Percentiles rank a stretch among this genome's conserved stretches.
phyloP scores from a whole-genome alignment of 2,329 filamentous ascomycete genomes.

The Scytalidium sp. region DNA sequence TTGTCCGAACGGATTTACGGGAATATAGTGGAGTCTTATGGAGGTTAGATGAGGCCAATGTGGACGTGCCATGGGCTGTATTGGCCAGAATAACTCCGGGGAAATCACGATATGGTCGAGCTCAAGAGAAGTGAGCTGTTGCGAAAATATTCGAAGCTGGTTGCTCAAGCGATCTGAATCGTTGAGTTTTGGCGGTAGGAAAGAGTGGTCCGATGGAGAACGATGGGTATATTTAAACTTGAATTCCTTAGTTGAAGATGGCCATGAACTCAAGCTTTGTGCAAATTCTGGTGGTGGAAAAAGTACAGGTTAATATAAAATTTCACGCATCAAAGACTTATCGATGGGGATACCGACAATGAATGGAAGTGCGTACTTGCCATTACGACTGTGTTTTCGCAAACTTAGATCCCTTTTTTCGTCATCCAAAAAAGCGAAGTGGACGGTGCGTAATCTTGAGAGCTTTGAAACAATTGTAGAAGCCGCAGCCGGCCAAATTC shows the following conservation, averaged over 20 bases:
- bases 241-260: constrained; percentile 1
- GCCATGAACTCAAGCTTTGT: constrained; percentile 1
- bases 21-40: constrained; percentile 1
- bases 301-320: not conserved
- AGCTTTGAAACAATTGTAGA: constrained; percentile 6
- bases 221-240: constrained; percentile 1
- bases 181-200: constrained; percentile 5
- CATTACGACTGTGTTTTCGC: constrained; percentile 3
- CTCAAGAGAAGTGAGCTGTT: constrained; percentile 1
- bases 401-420: constrained; percentile 4
- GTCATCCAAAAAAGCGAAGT: constrained; percentile 3
- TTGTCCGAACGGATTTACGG: constrained; percentile 4
- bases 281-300: constrained; percentile 1
- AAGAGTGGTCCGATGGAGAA: constrained; percentile 1
- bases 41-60: constrained; percentile 6
- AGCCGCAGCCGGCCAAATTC: constrained; percentile 2
- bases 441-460: not conserved
- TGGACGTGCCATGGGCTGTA: not conserved
- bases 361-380: not conserved
- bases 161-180: constrained; percentile 4
- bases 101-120: not conserved
- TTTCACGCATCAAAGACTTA: too few species aligned
- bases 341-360: too few species aligned
- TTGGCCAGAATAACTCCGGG: constrained; percentile 5
- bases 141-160: constrained; percentile 4